phyloP scores from a whole-genome alignment of 1,284 basidiomycete genomes.

The Apiotrichum veenhuisii region DNA sequence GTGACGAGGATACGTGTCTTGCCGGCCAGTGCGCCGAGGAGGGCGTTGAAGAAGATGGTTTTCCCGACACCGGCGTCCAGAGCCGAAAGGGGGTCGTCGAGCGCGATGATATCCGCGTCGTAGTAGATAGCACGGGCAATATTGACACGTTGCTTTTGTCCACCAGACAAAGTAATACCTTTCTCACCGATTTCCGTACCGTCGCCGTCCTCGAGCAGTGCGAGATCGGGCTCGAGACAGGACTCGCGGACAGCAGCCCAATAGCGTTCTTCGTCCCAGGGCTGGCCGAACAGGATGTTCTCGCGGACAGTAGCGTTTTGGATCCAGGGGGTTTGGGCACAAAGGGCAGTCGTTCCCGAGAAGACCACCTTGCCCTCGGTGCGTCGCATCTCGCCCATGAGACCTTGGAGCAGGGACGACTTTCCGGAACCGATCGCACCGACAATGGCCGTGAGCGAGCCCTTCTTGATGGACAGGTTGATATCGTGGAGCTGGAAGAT shows the following conservation, averaged over 20 bases:
- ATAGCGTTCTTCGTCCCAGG: slow-evolving; percentile 72
- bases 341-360: slow-evolving; percentile 67
- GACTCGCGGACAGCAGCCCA: slow-evolving; percentile 70
- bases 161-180: slow-evolving; percentile 52
- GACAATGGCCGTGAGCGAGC: slow-evolving; percentile 73
- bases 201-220: slow-evolving; percentile 75
- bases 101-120: slow-evolving; percentile 76
- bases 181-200: slow-evolving; percentile 88
- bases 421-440: slow-evolving; percentile 71
- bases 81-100: slow-evolving; percentile 75
- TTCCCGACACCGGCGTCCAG: slow-evolving; percentile 85
- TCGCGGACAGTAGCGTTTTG: slow-evolving; percentile 66
- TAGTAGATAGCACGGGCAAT: slow-evolving; percentile 80
- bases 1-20: slow-evolving; percentile 73
- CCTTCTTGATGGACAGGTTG: slow-evolving; percentile 63
- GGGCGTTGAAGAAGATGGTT: slow-evolving; percentile 74
- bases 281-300: slow-evolving; percentile 79
- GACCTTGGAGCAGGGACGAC: slow-evolving; percentile 56
- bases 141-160: slow-evolving; percentile 53
- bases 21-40: slow-evolving; percentile 59
- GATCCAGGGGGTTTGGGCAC: slow-evolving; percentile 75
- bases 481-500: slow-evolving; percentile 64
- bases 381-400: slow-evolving; percentile 75
- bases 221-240: slow-evolving; percentile 72
- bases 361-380: slow-evolving; percentile 60